Conservation (phyloP, 305 asterid genomes). For the Ajuga reptans region DNA sequence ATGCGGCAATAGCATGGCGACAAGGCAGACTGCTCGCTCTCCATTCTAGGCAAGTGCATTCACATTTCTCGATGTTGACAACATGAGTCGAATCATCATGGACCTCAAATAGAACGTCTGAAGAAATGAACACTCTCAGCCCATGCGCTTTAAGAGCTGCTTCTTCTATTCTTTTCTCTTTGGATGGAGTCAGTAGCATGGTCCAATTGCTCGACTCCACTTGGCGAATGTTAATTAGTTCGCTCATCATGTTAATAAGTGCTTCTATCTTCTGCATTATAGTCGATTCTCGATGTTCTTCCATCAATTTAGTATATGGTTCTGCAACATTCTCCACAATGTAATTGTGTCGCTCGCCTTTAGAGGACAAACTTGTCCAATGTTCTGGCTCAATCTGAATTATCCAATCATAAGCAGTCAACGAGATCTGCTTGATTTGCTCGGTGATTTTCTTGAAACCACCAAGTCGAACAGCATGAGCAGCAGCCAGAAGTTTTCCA, state of each 20-base stretch:
- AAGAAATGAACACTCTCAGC: slow-evolving; percentile 66
- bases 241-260: slow-evolving; percentile 43
- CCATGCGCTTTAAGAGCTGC: slow-evolving; percentile 49
- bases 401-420: slow-evolving; percentile 68
- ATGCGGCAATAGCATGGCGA: slow-evolving; percentile 73
- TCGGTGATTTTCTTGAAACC: slow-evolving; percentile 52
- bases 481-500: slow-evolving; percentile 56
- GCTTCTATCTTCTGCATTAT: slow-evolving; percentile 80
- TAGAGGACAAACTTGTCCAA: slow-evolving; percentile 52
- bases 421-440: slow-evolving; percentile 64
- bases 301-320: slow-evolving; percentile 49
- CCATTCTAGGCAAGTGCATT: slow-evolving; percentile 90
- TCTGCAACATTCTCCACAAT: slow-evolving; percentile 59
- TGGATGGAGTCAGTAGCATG: slow-evolving; percentile 54
- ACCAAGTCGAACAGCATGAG: slow-evolving; percentile 55
- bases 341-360: slow-evolving; percentile 60
- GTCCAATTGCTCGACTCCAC: slow-evolving; percentile 47
- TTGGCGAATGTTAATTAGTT: slow-evolving; percentile 42
- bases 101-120: slow-evolving; percentile 71
- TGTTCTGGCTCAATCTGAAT: slow-evolving; percentile 55
- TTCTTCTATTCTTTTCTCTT: slow-evolving; percentile 51
- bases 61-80: slow-evolving; percentile 53
- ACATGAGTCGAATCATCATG: slow-evolving; percentile 78
- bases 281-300: slow-evolving; percentile 56
- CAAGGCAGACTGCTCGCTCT: slow-evolving; percentile 57